Base-by-base conservation (phyloP, 257 asterid species). In the Capsicum pubescens region DNA sequence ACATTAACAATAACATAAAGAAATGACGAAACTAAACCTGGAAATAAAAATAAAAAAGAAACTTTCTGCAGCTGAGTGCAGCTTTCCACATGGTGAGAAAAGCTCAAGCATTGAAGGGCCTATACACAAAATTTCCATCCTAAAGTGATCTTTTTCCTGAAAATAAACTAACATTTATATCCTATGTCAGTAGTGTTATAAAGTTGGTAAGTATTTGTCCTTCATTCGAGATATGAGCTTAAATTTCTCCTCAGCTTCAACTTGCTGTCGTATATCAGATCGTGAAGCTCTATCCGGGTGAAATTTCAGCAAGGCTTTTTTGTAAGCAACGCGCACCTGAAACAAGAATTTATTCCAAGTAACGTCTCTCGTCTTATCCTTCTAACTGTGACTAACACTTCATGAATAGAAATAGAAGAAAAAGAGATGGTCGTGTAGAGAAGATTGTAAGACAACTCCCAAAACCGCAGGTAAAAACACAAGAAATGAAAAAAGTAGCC, bases 191-290 rank as follows among this genome's bases (percentile, higher is more conserved):
- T 39, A 44, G 5, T 59, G 78, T 26, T 16, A 63, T 21, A 64
- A 32, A 50, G 74, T n/a, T 56, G 86, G 83, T 19, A 83, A 85
- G 82, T 89, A 91, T 85, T 91, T 94, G 87, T 94, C 98, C 91
- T 92, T 93, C 88, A 93, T 87, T 50, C 97, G 95, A 80, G 90
- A 91, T 19, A 97, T 90, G 72, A 97, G 97, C 94, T 97, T 97
- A 81, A 95, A 95, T 86, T 93, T 97, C 88, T 97, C 99, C 90
- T 97, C 98, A n/a, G 99, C 95, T 87, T 97, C 99, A 64, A 93
- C 98, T 85, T 90, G 95, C 82, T 89, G 91, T n/a, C 92, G 93
- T 61, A 94, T 80, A 84, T 95, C 94, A 56, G 92, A 89, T 86
- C 85, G 88, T 39, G 92, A 85, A 85, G 97, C 94, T 82, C 98